phyloP scores from a whole-genome alignment of 305 asterid species.

The Fraxinus albicans region DNA sequence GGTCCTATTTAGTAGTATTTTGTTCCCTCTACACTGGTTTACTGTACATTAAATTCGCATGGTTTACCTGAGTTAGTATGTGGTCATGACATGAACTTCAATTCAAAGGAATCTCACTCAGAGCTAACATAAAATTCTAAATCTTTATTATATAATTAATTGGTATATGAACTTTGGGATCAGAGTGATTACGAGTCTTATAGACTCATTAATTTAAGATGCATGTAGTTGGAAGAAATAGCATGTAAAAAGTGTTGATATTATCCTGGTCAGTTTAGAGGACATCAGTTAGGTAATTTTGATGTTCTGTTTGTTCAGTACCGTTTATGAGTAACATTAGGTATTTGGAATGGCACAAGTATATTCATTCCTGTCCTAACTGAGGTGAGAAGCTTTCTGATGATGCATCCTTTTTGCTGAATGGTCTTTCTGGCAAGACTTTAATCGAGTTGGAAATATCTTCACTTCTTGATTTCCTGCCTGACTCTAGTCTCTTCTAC shows the following conservation, averaged over 20 bases:
- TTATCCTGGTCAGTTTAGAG: not conserved
- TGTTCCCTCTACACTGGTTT: not conserved
- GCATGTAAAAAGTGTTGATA: not conserved
- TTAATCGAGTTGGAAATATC: not conserved
- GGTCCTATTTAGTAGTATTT: not conserved
- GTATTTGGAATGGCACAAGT: constrained; percentile 9
- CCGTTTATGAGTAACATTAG: not conserved
- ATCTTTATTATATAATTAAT: not conserved
- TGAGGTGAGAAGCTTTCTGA: constrained; percentile 22
- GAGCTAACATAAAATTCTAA: not conserved
- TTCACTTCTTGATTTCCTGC: constrained; percentile 1
- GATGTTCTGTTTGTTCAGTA: not conserved
- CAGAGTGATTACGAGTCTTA: not conserved
- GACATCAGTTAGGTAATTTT: not conserved
- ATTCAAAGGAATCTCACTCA: not conserved
- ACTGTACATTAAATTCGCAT: not conserved
- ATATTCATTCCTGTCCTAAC: not conserved
- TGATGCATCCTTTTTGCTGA: constrained; percentile 1
- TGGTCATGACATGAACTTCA: not conserved
- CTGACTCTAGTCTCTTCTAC: constrained; percentile 1
- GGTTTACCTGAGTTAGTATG: not conserved
- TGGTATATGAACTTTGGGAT: not conserved
- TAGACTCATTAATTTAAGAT: not conserved
- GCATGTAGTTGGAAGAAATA: not conserved
- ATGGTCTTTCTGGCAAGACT: not conserved